Evolutionary conservation across 768 basidiomycete genomes (phyloP).

Genomic region (Rhodotorula babjevae): DNA sequence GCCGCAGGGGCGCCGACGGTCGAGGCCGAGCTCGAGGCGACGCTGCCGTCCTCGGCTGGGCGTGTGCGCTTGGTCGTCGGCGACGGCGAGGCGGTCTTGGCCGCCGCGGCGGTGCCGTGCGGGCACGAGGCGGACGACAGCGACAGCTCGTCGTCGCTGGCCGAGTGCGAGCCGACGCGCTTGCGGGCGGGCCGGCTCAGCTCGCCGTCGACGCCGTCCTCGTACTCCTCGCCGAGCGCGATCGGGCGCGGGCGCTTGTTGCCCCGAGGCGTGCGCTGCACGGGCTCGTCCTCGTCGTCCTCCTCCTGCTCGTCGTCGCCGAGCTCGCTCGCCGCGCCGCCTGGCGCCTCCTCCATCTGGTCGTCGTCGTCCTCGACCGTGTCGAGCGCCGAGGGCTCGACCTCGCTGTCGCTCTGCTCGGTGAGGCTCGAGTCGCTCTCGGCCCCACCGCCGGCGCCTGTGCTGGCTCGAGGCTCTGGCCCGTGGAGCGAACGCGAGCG

Average conservation of each 20-base stretch:
- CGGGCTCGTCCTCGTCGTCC: background rate
- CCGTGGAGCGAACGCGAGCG: background rate
- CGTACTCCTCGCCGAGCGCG: background rate
- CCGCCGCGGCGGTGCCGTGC: background rate
- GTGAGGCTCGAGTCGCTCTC: conserved; percentile 38
- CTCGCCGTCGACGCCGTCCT: background rate
- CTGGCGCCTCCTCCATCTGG: background rate
- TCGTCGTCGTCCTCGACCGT: conserved; percentile 4
- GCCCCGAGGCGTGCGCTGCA: background rate
- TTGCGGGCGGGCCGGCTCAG: background rate
- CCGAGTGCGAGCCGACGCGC: background rate
- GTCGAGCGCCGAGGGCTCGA: background rate
- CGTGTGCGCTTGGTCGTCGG: background rate
- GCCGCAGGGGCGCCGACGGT: background rate
- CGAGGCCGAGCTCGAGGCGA: background rate
- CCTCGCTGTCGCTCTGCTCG: conserved; percentile 22
- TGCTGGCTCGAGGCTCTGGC: background rate
- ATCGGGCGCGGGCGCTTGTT: background rate
- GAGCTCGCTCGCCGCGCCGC: background rate
- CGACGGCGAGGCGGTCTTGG: background rate
- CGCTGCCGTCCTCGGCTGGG: background rate
- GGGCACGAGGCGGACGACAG: conserved; percentile 2
- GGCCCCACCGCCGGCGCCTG: background rate
- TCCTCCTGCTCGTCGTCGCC: conserved; percentile 12
- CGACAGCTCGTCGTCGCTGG: conserved; percentile 3